Evolutionary conservation across 768 basidiomycete genomes (phyloP).

Genomic region (Rhizopogon vulgaris): DNA sequence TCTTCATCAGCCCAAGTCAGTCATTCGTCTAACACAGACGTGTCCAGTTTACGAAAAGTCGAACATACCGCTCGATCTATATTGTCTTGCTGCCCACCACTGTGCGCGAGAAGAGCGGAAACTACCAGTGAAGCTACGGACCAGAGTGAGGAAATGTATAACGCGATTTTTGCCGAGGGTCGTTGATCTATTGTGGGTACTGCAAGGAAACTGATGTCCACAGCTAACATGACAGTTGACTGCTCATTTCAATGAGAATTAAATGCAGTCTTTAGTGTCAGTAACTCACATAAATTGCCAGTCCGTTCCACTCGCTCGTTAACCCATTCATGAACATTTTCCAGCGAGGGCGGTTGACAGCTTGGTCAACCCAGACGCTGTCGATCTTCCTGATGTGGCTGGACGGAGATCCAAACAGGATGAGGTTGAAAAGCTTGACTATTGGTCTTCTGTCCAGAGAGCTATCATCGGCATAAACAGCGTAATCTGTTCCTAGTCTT

Average conservation of each 20-base stretch:
- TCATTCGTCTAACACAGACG: neutral
- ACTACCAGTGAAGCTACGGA: slow-evolving; percentile 6
- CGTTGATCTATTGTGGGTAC: slow-evolving; percentile 20
- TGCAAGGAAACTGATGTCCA: slow-evolving; percentile 28
- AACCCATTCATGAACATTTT: slow-evolving; percentile 16
- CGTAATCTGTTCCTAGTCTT: slow-evolving; percentile 24
- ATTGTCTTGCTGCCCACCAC: slow-evolving; percentile 29
- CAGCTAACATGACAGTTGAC: slow-evolving; percentile 29
- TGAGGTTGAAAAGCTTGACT: slow-evolving; percentile 1
- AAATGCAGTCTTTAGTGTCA: neutral
- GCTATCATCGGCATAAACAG: slow-evolving; percentile 11
- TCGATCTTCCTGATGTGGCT: slow-evolving; percentile 27
- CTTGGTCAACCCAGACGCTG: slow-evolving; percentile 4
- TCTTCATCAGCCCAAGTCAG: neutral
- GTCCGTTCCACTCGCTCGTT: slow-evolving; percentile 7
- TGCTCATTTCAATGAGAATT: slow-evolving; percentile 1
- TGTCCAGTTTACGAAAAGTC: neutral
- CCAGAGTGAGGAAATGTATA: slow-evolving; percentile 6
- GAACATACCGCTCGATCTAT: slow-evolving; percentile 34
- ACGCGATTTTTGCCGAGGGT: neutral
- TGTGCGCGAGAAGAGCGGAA: slow-evolving; percentile 4
- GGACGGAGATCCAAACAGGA: slow-evolving; percentile 42
- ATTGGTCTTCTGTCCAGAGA: neutral
- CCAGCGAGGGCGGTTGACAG: slow-evolving; percentile 11
- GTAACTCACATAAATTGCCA: slow-evolving; percentile 8